Conservation (phyloP, 108 stramenopile genomes). For the Pseudonitzschia multiseries region DNA sequence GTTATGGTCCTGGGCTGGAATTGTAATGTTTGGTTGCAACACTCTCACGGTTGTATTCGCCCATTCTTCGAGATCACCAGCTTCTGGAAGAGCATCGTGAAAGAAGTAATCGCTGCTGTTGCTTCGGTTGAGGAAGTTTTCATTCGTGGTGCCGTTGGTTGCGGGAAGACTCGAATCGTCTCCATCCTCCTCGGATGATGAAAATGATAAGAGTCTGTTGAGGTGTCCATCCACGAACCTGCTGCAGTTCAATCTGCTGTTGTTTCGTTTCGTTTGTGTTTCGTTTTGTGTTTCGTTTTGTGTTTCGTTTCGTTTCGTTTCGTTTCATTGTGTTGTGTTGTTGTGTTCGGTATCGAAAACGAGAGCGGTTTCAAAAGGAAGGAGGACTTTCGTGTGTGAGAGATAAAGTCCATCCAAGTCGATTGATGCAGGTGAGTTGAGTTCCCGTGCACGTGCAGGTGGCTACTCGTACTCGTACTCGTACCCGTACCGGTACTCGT, state of each 20-base stretch:
- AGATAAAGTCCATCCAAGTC: not conserved
- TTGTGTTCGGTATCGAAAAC: not conserved
- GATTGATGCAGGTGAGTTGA: slow-evolving; percentile 4
- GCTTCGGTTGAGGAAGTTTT: not conserved
- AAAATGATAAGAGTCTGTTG: slow-evolving; percentile 10
- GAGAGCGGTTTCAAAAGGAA: not conserved
- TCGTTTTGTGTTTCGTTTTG: not conserved
- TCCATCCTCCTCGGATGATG: not conserved
- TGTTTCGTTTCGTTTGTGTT: slow-evolving; percentile 4
- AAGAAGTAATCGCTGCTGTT: not conserved
- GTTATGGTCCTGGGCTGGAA: no score
- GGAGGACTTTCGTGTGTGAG: slow-evolving; percentile 1
- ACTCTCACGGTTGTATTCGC: slow-evolving; percentile 28
- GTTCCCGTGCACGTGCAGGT: not conserved
- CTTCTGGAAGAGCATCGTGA: not conserved
- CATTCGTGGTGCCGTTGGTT: not conserved
- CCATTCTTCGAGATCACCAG: slow-evolving; percentile 32
- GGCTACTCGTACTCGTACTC: no score
- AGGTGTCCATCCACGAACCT: not conserved
- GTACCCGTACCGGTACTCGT: no score
- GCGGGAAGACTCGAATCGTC: not conserved
- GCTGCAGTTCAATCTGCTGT: slow-evolving; percentile 3
- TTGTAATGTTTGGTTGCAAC: slow-evolving; percentile 14
- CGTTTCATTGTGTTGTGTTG: not conserved
- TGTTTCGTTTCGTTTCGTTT: not conserved